A percentile compares a stretch with the other conserved stretches of the same genome.
These are phyloP conservation scores for Aspergillus pseudotamarii DNA, from an alignment of 2,329 filamentous ascomycete genomes.

Conservation along the genomic window DNA sequence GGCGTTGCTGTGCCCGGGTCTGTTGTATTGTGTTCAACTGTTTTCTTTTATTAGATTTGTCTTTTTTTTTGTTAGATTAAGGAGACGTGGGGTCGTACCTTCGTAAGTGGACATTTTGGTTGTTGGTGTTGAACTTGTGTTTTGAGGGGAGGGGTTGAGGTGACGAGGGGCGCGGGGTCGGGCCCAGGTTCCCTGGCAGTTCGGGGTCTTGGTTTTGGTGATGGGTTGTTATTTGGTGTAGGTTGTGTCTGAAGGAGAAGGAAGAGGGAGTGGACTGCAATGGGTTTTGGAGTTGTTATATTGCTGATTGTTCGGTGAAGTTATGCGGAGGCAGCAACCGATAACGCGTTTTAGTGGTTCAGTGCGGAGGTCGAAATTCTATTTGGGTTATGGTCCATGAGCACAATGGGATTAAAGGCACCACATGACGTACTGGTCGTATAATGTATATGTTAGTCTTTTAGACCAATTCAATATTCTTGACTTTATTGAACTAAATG, in stretches of 20 bases:
- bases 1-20: conserved; percentile 29
- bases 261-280: conserved; percentile 4
- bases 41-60: conserved; percentile 5
- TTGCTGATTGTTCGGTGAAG: not conserved
- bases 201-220: not conserved
- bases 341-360: conserved; percentile 14
- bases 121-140: conserved; percentile 6
- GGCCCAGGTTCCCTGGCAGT: not conserved
- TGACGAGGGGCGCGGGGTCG: conserved; percentile 13
- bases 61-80: not conserved
- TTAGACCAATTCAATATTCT: not conserved
- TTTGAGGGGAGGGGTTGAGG: not conserved
- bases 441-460: not conserved
- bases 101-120: conserved; percentile 46
- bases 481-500: not conserved
- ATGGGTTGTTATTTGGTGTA: not conserved
- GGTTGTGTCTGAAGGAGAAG: conserved; percentile 8
- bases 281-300: not conserved
- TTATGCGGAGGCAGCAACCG: conserved; percentile 18
- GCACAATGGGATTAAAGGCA: not conserved
- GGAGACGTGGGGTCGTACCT: conserved; percentile 27
- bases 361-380: conserved; percentile 30
- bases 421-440: not conserved
- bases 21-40: conserved; percentile 48
- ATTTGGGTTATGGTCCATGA: not conserved